phyloP scores from a whole-genome alignment of 139 green algal species.

The Chlamydomonas schloesseri region DNA sequence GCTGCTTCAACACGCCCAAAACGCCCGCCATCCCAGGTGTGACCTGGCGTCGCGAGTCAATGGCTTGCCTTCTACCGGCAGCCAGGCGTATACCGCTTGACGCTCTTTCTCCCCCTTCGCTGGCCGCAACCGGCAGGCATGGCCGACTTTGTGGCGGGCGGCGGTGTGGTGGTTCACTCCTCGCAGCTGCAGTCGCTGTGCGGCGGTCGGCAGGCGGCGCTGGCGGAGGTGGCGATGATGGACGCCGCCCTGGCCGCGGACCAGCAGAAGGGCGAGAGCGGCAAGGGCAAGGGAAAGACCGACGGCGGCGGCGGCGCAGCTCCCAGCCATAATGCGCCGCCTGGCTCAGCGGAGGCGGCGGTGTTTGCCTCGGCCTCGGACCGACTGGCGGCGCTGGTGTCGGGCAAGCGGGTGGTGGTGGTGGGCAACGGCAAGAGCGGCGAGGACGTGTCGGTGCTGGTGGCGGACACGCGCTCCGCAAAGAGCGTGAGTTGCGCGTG shows the following conservation, averaged over 20 bases:
- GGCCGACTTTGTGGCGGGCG: no score
- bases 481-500: background rate
- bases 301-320: no score
- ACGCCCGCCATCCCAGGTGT: background rate
- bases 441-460: background rate
- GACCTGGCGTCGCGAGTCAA: no score
- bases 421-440: slow-evolving; percentile 1
- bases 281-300: background rate
- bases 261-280: no score
- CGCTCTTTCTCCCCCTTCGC: no score
- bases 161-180: no score
- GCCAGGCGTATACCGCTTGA: no score
- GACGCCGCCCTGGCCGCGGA: background rate
- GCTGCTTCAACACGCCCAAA: background rate
- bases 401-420: slow-evolving; percentile 8
- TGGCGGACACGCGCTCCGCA: background rate
- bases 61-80: no score
- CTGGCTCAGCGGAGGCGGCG: background rate
- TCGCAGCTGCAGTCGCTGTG: no score
- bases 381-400: background rate
- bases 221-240: background rate
- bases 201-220: no score
- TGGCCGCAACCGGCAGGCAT: no score
- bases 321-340: background rate
- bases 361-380: no score